A percentile compares a stretch with the other conserved stretches of the same genome.
Conservation (phyloP, 2,329 filamentous ascomycete genomes). For the Exophiala lecanii-corni region DNA sequence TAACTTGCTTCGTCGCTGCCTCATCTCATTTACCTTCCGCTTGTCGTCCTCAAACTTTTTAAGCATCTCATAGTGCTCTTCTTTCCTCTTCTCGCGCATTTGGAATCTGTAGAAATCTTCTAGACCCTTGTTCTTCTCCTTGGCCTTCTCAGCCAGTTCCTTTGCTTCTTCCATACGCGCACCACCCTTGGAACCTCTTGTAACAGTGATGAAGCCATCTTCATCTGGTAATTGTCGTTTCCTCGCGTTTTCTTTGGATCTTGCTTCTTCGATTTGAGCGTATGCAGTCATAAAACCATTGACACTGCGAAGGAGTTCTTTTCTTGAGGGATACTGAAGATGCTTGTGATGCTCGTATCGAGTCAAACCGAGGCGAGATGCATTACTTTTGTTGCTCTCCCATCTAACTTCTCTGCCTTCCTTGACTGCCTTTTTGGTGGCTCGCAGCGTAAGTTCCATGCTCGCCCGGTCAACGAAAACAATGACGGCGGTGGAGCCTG, state of each 20-base stretch:
- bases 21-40: slow-evolving; percentile 66
- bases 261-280: slow-evolving; percentile 59
- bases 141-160: slow-evolving; percentile 51
- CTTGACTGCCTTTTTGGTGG: slow-evolving; percentile 59
- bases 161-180: slow-evolving; percentile 67
- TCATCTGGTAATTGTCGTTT: slow-evolving; percentile 79
- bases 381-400: slow-evolving; percentile 58
- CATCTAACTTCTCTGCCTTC: slow-evolving; percentile 58
- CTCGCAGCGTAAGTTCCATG: slow-evolving; percentile 71
- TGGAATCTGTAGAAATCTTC: slow-evolving; percentile 83
- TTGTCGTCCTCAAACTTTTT: slow-evolving; percentile 72
- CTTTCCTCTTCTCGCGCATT: slow-evolving; percentile 72
- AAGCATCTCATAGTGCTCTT: slow-evolving; percentile 63
- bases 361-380: slow-evolving; percentile 52
- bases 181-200: slow-evolving; percentile 68
- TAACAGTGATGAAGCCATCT: slow-evolving; percentile 93
- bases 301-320: slow-evolving; percentile 64
- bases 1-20: slow-evolving; percentile 60
- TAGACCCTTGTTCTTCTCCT: slow-evolving; percentile 60
- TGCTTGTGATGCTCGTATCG: slow-evolving; percentile 62
- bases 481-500: slow-evolving; percentile 74
- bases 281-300: slow-evolving; percentile 86
- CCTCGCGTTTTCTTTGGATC: slow-evolving; percentile 57
- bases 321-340: slow-evolving; percentile 65
- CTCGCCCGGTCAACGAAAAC: slow-evolving; percentile 79